Base-by-base conservation (phyloP, 495 filamentous ascomycete species). In the Neurospora intermedia region DNA sequence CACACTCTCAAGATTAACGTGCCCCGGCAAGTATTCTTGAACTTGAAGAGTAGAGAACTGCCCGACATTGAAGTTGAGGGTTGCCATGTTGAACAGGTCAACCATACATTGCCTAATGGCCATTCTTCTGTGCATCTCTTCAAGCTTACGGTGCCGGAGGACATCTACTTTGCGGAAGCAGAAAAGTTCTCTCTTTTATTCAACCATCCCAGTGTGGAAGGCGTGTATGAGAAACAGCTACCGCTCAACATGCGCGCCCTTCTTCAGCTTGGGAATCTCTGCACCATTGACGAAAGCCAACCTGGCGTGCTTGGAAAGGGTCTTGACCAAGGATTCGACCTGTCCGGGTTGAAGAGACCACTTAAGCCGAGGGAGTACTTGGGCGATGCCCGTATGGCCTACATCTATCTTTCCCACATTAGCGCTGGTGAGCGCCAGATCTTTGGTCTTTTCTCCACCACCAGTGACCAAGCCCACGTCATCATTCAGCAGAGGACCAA, bases 71-170 rank as follows among this genome's bases (percentile, higher is more conserved):
- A 93, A n/a, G 88, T 99, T 18, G 87, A 92, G 23, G 94, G 91
- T 23, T 97, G 94, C 77, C 87, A 88, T 15, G 94, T 93, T 18
- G 93, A 98, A 78, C 98, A 97, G 77, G 94, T 96, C 76, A 91
- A 89, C 74, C 92, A 96, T 79, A 96, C 92, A 4, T 82, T 99
- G 10, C 96, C 96, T 31, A 99, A 99, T 80, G 96, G 96, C 8
- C 96, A 98, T 81, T 91, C 92, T 8, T 97, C 95, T 1, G 90
- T 93, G 18, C 93, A 98, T 83, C 85, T 99, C 11, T 98, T 98
- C 87, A 96, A 95, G 81, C 86, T 99, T 69, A 92, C 89, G 1
- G 90, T 99, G 80, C 87, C 93, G 0, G 96, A 99, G 79, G 92
- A 96, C 59, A 86, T 91, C 4, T 99, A 94, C 80, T 87, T 97